Conservation (phyloP, 192 early-diverging fungal species). For the Mortierella alpina region DNA sequence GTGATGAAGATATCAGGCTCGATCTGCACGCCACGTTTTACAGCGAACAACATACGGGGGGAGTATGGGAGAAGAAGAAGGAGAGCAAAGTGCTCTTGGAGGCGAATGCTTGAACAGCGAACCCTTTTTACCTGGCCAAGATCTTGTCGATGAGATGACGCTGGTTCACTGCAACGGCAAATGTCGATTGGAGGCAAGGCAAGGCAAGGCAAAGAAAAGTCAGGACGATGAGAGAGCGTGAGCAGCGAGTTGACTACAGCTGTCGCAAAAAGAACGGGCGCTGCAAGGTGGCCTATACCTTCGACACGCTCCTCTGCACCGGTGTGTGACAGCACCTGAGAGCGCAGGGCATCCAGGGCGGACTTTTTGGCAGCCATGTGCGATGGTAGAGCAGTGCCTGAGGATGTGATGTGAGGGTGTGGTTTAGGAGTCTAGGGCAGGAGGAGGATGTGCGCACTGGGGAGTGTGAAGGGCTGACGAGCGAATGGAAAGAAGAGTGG, state of each 20-base stretch:
- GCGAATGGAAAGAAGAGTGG: neutral
- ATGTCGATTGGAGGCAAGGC: neutral
- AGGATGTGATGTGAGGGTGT: neutral
- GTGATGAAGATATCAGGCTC: too few species aligned
- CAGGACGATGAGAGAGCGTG: neutral
- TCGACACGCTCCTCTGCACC: slow-evolving; percentile 74
- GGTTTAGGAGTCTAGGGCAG: too few species aligned
- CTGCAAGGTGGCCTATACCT: slow-evolving; percentile 30
- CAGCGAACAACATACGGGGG: too few species aligned
- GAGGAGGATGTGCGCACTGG: neutral
- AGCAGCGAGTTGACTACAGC: neutral
- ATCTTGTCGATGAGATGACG: slow-evolving; percentile 94
- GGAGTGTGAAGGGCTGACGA: neutral
- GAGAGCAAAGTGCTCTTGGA: neutral
- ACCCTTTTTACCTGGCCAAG: slow-evolving; percentile 65
- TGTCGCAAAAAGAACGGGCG: neutral
- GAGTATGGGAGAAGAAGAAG: too few species aligned
- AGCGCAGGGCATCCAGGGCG: slow-evolving; percentile 58
- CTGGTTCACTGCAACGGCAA: slow-evolving; percentile 81
- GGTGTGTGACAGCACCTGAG: slow-evolving; percentile 56
- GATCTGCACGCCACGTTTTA: too few species aligned
- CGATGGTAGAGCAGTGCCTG: neutral
- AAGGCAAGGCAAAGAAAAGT: neutral
- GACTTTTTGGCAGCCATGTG: slow-evolving; percentile 42
- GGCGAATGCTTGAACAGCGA: neutral